These are phyloP conservation scores for Psilocybe azurescens DNA, from an alignment of 768 basidiomycete species.

Conservation along the genomic window DNA sequence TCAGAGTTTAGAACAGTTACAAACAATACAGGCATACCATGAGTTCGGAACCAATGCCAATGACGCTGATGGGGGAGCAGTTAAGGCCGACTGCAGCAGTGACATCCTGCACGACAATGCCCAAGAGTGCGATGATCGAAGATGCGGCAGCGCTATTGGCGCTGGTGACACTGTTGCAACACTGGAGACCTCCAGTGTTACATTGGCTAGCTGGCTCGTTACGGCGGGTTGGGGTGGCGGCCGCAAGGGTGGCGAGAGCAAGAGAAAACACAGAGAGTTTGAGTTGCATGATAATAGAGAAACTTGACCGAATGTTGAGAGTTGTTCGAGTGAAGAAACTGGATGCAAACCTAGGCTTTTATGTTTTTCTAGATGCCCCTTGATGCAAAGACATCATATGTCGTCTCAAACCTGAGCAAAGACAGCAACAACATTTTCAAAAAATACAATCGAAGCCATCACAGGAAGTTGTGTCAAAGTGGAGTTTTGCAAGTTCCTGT, in stretches of 20 bases:
- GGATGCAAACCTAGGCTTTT: background rate
- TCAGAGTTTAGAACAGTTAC: background rate
- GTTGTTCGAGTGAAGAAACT: slow-evolving; percentile 22
- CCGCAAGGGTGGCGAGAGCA: slow-evolving; percentile 28
- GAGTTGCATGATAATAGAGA: slow-evolving; percentile 25
- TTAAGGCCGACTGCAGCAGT: slow-evolving; percentile 32
- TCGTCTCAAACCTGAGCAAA: no score
- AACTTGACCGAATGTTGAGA: slow-evolving; percentile 18
- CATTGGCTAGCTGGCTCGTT: slow-evolving; percentile 22
- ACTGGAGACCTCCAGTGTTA: slow-evolving; percentile 32
- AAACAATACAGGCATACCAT: slow-evolving; percentile 22
- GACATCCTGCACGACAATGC: slow-evolving; percentile 26
- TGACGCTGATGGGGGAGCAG: slow-evolving; percentile 32
- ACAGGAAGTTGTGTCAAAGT: slow-evolving; percentile 16
- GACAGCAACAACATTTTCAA: background rate
- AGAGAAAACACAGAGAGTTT: slow-evolving; percentile 24
- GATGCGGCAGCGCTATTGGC: slow-evolving; percentile 18
- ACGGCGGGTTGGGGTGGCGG: slow-evolving; percentile 23
- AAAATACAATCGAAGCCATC: background rate
- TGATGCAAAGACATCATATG: background rate
- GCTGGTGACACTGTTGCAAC: slow-evolving; percentile 33
- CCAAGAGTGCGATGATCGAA: slow-evolving; percentile 27
- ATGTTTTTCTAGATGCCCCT: slow-evolving; percentile 9
- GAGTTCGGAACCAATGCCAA: slow-evolving; percentile 26
- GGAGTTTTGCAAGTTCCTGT: slow-evolving; percentile 9